Percentiles rank a stretch among this genome's conserved stretches.
Conservation (phyloP, 164 flowering plant species). For the Magnolia kwangsiensis region DNA sequence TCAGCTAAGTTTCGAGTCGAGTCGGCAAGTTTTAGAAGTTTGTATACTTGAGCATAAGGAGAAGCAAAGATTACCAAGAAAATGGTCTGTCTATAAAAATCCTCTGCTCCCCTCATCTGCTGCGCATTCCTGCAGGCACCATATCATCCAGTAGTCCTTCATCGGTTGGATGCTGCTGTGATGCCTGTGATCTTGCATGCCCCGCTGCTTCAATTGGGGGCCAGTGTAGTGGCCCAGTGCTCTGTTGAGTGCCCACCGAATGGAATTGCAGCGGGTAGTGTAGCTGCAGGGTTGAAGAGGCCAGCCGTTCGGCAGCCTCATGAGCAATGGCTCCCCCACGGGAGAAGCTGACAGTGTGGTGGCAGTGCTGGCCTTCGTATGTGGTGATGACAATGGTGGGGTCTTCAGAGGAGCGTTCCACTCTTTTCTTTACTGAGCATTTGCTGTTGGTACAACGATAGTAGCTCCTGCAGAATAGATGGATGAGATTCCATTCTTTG, state of each 20-base stretch:
- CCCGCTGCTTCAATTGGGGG: slow-evolving; percentile 14
- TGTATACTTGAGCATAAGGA: not conserved
- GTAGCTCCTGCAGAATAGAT: slow-evolving; percentile 58
- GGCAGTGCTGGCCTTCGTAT: slow-evolving; percentile 93
- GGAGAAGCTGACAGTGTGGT: slow-evolving; percentile 46
- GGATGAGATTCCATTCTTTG: not conserved
- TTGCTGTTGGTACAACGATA: slow-evolving; percentile 85
- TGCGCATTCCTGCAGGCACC: slow-evolving; percentile 60
- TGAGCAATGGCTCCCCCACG: slow-evolving; percentile 5
- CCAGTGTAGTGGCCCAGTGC: slow-evolving; percentile 16
- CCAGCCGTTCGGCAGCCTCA: not conserved
- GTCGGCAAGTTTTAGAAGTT: no score
- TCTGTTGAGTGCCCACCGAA: slow-evolving; percentile 15
- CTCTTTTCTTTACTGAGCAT: slow-evolving; percentile 92
- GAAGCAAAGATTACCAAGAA: not conserved
- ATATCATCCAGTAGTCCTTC: slow-evolving; percentile 77
- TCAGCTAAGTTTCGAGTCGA: no score
- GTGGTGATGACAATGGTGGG: slow-evolving; percentile 78
- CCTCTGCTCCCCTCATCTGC: slow-evolving; percentile 26
- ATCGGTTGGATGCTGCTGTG: slow-evolving; percentile 20
- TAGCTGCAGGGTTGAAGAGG: slow-evolving; percentile 21
- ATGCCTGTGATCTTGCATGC: slow-evolving; percentile 7
- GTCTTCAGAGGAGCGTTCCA: slow-evolving; percentile 74
- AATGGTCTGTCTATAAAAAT: not conserved
- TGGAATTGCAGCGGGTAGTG: slow-evolving; percentile 34